Conservation (phyloP, 352 stramenopile genomes). For the Aphanomyces cochlioides region DNA sequence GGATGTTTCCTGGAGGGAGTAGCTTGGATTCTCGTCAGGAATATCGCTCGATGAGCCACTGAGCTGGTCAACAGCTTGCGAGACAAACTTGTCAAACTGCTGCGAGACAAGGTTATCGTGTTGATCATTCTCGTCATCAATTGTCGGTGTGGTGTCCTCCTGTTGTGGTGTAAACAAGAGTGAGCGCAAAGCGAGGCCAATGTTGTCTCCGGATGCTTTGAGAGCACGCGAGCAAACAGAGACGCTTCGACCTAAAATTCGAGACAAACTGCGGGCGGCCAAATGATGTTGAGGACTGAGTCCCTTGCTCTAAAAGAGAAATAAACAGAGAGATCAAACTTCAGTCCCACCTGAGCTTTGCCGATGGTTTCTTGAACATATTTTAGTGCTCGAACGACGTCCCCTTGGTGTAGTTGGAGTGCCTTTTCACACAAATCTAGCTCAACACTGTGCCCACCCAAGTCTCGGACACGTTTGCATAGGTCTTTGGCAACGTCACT, state of each 20-base stretch:
- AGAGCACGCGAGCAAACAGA: constrained; percentile 23
- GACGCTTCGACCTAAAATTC: constrained; percentile 20
- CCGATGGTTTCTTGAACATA: constrained; percentile 24
- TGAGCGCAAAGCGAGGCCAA: constrained; percentile 14
- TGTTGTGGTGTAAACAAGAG: constrained; percentile 13
- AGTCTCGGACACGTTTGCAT: constrained; percentile 24
- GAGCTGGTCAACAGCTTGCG: constrained; percentile 29
- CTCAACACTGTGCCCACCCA: constrained; percentile 25
- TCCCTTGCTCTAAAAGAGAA: constrained; percentile 4
- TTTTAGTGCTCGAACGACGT: constrained; percentile 28
- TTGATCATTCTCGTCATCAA: constrained; percentile 4
- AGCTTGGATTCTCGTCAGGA: constrained; percentile 74
- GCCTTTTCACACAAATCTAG: constrained; percentile 26
- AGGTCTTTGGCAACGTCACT: constrained; percentile 25
- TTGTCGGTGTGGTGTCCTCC: background rate
- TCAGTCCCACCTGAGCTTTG: constrained; percentile 20
- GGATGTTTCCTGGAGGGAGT: constrained; percentile 62
- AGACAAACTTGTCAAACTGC: constrained; percentile 31
- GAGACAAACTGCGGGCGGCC: constrained; percentile 22
- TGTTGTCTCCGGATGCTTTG: constrained; percentile 24
- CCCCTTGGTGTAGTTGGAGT: constrained; percentile 22
- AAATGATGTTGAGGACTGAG: constrained; percentile 29
- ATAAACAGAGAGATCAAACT: background rate
- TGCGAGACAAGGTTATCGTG: constrained; percentile 23
- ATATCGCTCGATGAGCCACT: constrained; percentile 39